These are phyloP conservation scores for Rosellinia necatrix DNA, from an alignment of 2,329 filamentous ascomycete genomes.

Conservation along the genomic window DNA sequence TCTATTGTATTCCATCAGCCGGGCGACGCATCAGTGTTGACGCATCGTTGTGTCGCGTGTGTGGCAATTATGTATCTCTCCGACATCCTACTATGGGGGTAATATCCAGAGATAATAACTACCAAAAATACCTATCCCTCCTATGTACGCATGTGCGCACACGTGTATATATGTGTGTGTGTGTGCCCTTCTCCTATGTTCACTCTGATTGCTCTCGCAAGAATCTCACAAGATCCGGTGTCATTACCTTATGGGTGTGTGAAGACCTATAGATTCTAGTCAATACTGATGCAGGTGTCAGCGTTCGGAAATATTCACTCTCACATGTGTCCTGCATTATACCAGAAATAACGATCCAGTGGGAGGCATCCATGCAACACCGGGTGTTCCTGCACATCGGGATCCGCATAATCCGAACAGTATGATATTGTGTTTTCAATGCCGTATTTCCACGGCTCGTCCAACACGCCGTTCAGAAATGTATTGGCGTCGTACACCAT, in stretches of 20 bases:
- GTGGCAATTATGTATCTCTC: no score
- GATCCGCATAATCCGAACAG: slow-evolving; percentile 34
- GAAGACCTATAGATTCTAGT: slow-evolving; percentile 19
- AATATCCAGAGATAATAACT: no score
- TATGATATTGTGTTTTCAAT: slow-evolving; percentile 39
- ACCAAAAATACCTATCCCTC: no score
- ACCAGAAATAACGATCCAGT: slow-evolving; percentile 41
- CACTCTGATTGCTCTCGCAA: slow-evolving; percentile 21
- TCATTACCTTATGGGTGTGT: slow-evolving; percentile 27
- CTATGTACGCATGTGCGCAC: no score
- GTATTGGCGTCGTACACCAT: slow-evolving; percentile 41
- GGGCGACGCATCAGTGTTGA: no score
- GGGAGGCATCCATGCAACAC: slow-evolving; percentile 38
- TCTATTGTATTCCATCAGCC: no score
- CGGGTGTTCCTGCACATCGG: slow-evolving; percentile 32
- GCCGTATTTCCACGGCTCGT: slow-evolving; percentile 35
- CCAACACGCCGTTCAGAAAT: slow-evolving; percentile 40
- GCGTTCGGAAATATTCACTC: slow-evolving; percentile 1
- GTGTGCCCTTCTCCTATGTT: neutral
- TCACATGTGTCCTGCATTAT: slow-evolving; percentile 38
- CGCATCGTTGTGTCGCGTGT: no score
- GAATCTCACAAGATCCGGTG: slow-evolving; percentile 19
- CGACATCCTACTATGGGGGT: no score
- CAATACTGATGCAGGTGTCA: neutral
- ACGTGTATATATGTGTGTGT: no score